A percentile compares a stretch with the other conserved stretches of the same genome.
Evolutionary conservation across 2,329 filamentous ascomycete species (phyloP).

Genomic region (Cladosporium austrohemisphaericum): DNA sequence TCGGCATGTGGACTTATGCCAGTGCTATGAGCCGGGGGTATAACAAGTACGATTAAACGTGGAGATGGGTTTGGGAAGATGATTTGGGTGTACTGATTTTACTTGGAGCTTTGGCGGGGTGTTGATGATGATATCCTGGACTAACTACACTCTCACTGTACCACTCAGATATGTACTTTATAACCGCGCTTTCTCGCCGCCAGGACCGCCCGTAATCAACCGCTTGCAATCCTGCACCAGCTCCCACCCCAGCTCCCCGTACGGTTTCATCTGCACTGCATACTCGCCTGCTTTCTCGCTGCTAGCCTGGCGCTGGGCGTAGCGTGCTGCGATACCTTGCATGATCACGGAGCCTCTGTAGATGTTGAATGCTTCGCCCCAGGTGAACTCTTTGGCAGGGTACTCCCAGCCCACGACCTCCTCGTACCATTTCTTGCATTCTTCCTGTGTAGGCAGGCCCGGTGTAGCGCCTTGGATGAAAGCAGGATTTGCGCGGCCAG

Average conservation of each 20-base stretch:
- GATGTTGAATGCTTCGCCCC: slow-evolving; percentile 62
- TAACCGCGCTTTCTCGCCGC: slow-evolving; percentile 30
- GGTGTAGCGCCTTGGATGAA: slow-evolving; percentile 63
- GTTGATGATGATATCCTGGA: too few species aligned
- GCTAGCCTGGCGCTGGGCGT: slow-evolving; percentile 82
- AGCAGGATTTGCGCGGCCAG: slow-evolving; percentile 41
- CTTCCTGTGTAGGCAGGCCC: slow-evolving; percentile 60
- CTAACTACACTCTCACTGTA: background rate
- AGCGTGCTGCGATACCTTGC: slow-evolving; percentile 91
- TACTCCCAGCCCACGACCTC: slow-evolving; percentile 66
- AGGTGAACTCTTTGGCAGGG: slow-evolving; percentile 56
- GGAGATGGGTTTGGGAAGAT: background rate
- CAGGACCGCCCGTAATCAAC: slow-evolving; percentile 36
- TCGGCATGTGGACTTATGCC: slow-evolving; percentile 77
- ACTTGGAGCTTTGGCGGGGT: too few species aligned
- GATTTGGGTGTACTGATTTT: background rate
- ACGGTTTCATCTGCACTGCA: slow-evolving; percentile 63
- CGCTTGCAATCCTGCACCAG: slow-evolving; percentile 53
- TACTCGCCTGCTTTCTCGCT: slow-evolving; percentile 75
- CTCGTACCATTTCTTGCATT: slow-evolving; percentile 63
- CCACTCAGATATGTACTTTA: slow-evolving; percentile 6
- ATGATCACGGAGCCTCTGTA: slow-evolving; percentile 60
- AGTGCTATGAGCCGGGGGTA: slow-evolving; percentile 51
- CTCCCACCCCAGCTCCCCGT: slow-evolving; percentile 76
- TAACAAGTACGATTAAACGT: slow-evolving; percentile 10